Evolutionary conservation across 306 rosid species (phyloP), one percentile per base, ranked within the genome.

Genomic region (Malus fusca): DNA sequence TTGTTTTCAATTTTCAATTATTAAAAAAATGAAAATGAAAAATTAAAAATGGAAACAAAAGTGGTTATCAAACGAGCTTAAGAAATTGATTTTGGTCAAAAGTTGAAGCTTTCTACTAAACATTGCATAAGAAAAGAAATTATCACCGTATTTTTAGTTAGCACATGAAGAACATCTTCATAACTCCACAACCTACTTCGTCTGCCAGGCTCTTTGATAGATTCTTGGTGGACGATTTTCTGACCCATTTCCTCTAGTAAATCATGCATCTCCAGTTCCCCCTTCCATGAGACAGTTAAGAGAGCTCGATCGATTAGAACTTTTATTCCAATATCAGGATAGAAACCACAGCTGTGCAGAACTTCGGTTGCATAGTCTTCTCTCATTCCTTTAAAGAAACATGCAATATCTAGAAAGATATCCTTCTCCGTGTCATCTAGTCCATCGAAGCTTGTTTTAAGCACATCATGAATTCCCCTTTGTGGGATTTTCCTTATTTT

Each of bases 371-470:
- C 82, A 68, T 28, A 21, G 43, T 68, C 82, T 31, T 22, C 23
- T 7, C 25, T 21, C 75, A 64, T 78, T 43, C 86, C 90, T 23
- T 72, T 82, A 60, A 86, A 84, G 82, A 84, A 88, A 74, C 87
- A 80, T 43, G 78, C 78, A 48, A 75, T 48, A 48, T 76, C 81
- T 10, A 85, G 65, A 67, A 85, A 74, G 8, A 85, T 60, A 4
- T 21, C 69, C 76, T 69, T 82, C 84, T 75, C 73, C 44, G 5
- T 1, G 4, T 70, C 42, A 69, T 80, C 79, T 37, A 80, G 74
- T 22, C 80, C 84, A 11, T 80, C 75, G 10, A 23, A 80, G 59
- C 68, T 80, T 72, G 72, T 56, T 11, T 31, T 70, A 3, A 80
- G 75, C 18, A 64, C 71, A 52, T 25, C 37, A 33, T 75, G 61